Conservation (phyloP, 192 early-diverging fungal genomes). For the Pilaira anomala region DNA sequence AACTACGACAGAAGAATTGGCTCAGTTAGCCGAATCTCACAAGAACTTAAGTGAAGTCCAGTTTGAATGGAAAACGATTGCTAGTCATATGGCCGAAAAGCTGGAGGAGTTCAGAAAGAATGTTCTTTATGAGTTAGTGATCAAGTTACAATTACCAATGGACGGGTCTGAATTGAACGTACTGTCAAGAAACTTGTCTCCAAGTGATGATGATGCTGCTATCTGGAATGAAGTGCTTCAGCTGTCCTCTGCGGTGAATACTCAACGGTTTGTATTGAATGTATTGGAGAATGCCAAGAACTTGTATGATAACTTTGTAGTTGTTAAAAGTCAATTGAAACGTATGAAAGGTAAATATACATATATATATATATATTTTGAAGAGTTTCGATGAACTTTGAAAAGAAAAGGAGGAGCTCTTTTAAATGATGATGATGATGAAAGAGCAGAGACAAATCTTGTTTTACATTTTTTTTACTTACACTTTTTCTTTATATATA, state of each 20-base stretch:
- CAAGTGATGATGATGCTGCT: conserved; percentile 19
- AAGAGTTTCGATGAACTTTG: no score
- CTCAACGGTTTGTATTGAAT: conserved; percentile 20
- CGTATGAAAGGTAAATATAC: no score
- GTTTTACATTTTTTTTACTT: no score
- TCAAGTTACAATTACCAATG: conserved; percentile 29
- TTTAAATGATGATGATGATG: no score
- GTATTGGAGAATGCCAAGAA: no score
- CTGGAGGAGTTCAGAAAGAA: conserved; percentile 25
- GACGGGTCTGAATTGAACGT: conserved; percentile 24
- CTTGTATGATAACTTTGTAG: no score
- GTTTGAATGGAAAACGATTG: conserved; percentile 11
- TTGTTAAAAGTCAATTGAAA: no score
- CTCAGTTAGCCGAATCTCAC: conserved; percentile 3
- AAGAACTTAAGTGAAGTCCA: conserved; percentile 18
- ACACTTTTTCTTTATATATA: no score
- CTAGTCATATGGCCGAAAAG: conserved; percentile 24
- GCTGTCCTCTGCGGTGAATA: conserved; percentile 18
- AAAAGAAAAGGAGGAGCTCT: no score
- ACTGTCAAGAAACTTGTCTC: conserved; percentile 7
- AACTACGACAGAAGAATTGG: neutral
- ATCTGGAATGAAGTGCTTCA: conserved; percentile 24
- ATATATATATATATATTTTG: no score
- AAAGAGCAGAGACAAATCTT: no score
- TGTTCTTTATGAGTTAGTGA: conserved; percentile 23